Conservation (phyloP, 2,329 filamentous ascomycete genomes). For the Lasiodiplodia citricola region DNA sequence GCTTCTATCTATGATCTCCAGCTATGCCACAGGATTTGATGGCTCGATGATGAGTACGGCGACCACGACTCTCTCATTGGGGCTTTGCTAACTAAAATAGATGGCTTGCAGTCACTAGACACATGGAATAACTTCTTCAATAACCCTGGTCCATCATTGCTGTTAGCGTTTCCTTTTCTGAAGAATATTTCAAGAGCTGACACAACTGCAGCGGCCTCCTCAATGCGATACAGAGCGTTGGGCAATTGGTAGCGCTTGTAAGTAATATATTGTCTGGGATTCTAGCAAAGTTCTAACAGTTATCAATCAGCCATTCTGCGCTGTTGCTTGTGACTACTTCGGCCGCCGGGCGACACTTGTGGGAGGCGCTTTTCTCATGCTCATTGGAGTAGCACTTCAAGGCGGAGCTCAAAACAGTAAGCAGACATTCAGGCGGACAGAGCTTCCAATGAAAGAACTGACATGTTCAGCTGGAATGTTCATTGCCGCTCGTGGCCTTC, state of each 20-base stretch:
- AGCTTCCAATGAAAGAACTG: background rate
- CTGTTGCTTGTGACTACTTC: constrained; percentile 31
- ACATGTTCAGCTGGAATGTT: constrained; percentile 32
- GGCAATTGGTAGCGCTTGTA: constrained; percentile 32
- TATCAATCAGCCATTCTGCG: constrained; percentile 29
- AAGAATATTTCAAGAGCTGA: background rate
- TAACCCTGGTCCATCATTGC: constrained; percentile 33
- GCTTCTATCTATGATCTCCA: constrained; percentile 27
- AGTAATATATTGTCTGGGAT: background rate
- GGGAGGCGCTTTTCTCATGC: constrained; percentile 19
- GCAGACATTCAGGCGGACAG: background rate
- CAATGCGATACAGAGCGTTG: constrained; percentile 36
- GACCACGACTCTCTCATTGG: constrained; percentile 19
- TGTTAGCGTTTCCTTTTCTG: background rate
- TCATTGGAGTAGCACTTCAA: constrained; percentile 5
- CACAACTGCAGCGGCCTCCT: constrained; percentile 26
- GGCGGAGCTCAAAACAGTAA: background rate
- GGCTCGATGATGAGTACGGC: constrained; percentile 30
- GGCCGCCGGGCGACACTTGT: constrained; percentile 27
- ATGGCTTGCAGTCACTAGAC: constrained; percentile 3
- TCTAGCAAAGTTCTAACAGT: background rate
- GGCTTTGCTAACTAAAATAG: background rate
- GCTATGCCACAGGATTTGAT: constrained; percentile 29
- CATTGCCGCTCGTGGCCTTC: constrained; percentile 38
- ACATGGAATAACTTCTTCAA: background rate